Evolutionary conservation across 331 rosid species (phyloP), one percentile per base, ranked within the genome.

Genomic region (Spiraea crenata): DNA sequence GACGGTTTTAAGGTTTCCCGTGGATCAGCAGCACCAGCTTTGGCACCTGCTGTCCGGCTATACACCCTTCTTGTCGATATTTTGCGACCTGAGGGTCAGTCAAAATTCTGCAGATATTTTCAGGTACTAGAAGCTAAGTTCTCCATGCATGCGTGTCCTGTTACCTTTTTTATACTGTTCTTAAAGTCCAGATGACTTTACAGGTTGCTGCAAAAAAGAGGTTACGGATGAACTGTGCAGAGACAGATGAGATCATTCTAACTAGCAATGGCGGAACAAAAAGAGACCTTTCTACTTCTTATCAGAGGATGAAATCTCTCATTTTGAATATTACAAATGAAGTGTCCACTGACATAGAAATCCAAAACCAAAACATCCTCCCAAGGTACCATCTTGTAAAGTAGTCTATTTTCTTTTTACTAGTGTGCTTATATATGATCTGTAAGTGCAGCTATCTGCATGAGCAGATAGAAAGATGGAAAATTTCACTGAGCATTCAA

Each of bases 121-220:
- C 80, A 60, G 76, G 83, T 74, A n/a, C 39, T 38, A 55, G 37
- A 61, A 52, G 39, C 17, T 52, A 42, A 52, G 25, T 66, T 75
- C 34, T 13, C 6, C 19, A 13, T 57, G 60, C 38, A 19, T 66
- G 58, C 16, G 8, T 19, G 19, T 65, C 13, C 6, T 19, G 45
- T 69, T 12, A 17, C 40, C 56, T 17, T 63, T n/a, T 63, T 6
- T 63, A 45, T 39, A 10, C 17, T 57, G n/a, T 19, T 45, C 40
- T 55, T 25, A 51, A 57, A n/a, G 42, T 51, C 10, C 56, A 50
- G 60, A 8, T 69, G 63, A 39, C 55, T 69, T 55, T 54, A 13
- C 63, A 78, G 71, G 63, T 58, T 47, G 84, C 81, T n/a, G 69
- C 78, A 9, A 67, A 34, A 71, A 81, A 76, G 78, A 72, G 84